Evolutionary conservation across 1,284 basidiomycete species (phyloP).

Genomic region (Coniophora puteana): DNA sequence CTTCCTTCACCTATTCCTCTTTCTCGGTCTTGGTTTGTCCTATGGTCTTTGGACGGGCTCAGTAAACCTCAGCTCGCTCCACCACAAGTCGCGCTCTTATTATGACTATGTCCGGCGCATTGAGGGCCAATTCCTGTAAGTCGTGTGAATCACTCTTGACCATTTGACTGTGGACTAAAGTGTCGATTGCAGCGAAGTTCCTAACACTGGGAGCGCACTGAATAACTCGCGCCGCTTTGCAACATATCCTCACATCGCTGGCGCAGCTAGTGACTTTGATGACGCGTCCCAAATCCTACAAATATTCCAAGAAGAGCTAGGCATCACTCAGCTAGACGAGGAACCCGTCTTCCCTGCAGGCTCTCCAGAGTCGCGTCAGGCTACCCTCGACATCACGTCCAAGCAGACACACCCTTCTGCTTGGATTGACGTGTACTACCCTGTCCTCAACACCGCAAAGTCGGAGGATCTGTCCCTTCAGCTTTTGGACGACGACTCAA

Average conservation of each 20-base stretch:
- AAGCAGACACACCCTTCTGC: conserved; percentile 47
- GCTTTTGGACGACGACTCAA: conserved; percentile 53
- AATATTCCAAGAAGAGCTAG: conserved; percentile 60
- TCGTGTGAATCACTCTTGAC: not conserved
- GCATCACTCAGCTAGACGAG: conserved; percentile 39
- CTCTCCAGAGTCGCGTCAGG: conserved; percentile 54
- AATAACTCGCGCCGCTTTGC: conserved; percentile 53
- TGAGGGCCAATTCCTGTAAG: conserved; percentile 25
- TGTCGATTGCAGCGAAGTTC: conserved; percentile 16
- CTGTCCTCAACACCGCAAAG: conserved; percentile 66
- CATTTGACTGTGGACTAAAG: conserved; percentile 5
- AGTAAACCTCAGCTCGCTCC: conserved; percentile 5
- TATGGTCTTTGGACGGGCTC: too few relatives aligned
- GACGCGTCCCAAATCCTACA: conserved; percentile 63
- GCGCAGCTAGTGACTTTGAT: conserved; percentile 58
- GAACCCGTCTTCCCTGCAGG: conserved; percentile 66
- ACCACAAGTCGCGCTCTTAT: conserved; percentile 4
- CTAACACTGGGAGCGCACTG: conserved; percentile 22
- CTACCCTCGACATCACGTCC: conserved; percentile 53
- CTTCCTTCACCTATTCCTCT: too few relatives aligned
- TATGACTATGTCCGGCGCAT: conserved; percentile 14
- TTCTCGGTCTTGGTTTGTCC: too few relatives aligned
- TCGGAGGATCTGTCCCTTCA: conserved; percentile 61
- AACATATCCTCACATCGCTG: conserved; percentile 70
- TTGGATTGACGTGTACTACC: conserved; percentile 84